Evolutionary conservation across 2,329 filamentous ascomycete species (phyloP).

Genomic region (Fusarium equiseti): DNA sequence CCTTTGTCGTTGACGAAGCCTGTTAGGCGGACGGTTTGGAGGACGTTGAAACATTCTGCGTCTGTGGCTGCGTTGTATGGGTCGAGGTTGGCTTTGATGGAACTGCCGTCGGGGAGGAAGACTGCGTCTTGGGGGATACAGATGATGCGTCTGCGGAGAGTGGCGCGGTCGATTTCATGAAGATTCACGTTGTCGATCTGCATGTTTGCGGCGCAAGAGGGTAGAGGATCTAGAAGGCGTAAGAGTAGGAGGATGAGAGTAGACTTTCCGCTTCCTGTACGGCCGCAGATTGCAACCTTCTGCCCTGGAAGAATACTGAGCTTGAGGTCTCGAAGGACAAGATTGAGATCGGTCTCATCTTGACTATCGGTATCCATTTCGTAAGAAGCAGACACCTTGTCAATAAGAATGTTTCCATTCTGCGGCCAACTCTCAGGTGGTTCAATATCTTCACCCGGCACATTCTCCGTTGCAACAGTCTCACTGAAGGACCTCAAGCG

Average conservation of each 20-base stretch:
- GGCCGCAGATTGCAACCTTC: conserved; percentile 54
- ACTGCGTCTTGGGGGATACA: conserved; percentile 67
- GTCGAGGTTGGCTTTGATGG: conserved; percentile 59
- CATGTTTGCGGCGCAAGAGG: conserved; percentile 47
- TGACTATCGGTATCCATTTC: conserved; percentile 11
- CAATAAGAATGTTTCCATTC: conserved; percentile 48
- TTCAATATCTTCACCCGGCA: conserved; percentile 34
- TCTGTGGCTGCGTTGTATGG: conserved; percentile 50
- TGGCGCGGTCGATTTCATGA: conserved; percentile 54
- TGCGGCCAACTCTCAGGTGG: conserved; percentile 50
- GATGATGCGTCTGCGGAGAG: conserved; percentile 62
- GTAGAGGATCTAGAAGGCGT: conserved; percentile 56
- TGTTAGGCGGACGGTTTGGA: conserved; percentile 54
- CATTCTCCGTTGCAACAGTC: conserved; percentile 43
- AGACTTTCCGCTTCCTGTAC: conserved; percentile 60
- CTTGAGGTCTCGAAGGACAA: conserved; percentile 46
- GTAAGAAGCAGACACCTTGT: conserved; percentile 53
- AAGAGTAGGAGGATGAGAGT: conserved; percentile 56
- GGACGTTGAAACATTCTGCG: conserved; percentile 51
- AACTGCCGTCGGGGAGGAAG: conserved; percentile 61
- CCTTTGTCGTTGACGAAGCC: conserved; percentile 51
- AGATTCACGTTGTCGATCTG: conserved; percentile 59
- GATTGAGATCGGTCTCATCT: conserved; percentile 4
- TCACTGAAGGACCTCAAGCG: conserved; percentile 44
- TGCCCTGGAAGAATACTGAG: conserved; percentile 50